Evolutionary conservation across 2,329 filamentous ascomycete genomes (phyloP).

Genomic region (Fusarium sp.): DNA sequence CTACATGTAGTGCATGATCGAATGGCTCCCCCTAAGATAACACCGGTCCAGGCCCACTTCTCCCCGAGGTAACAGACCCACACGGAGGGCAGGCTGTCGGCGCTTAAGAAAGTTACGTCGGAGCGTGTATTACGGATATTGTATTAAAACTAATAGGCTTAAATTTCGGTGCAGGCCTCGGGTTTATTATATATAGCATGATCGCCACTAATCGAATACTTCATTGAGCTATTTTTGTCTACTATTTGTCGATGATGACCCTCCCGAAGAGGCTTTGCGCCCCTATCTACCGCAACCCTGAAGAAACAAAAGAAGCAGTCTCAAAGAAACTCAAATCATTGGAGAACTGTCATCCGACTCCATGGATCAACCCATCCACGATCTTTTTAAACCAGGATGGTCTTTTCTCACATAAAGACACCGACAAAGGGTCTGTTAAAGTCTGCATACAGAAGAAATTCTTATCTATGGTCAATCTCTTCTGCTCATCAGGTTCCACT

Average conservation of each 20-base stretch:
- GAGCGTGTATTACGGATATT: too few species aligned
- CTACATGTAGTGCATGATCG: too few species aligned
- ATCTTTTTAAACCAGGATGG: neutral
- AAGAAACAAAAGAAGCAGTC: neutral
- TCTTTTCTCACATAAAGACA: neutral
- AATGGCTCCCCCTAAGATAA: too few species aligned
- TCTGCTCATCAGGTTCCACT: neutral
- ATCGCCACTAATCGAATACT: neutral
- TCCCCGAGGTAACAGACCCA: too few species aligned
- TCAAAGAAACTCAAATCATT: neutral
- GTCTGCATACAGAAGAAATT: neutral
- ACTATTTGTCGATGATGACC: neutral
- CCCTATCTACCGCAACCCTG: neutral
- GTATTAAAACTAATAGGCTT: too few species aligned
- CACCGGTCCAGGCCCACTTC: too few species aligned
- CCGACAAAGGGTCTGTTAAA: neutral
- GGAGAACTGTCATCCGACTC: neutral
- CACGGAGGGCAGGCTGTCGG: too few species aligned
- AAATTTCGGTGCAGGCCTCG: too few species aligned
- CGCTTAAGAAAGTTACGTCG: too few species aligned
- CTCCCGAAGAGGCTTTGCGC: neutral
- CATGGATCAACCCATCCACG: neutral
- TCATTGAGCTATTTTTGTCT: neutral
- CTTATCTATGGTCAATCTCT: neutral
- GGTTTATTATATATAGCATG: too few species aligned